phyloP scores from a whole-genome alignment of 2,329 filamentous ascomycete species.

The Trichothecium roseum region DNA sequence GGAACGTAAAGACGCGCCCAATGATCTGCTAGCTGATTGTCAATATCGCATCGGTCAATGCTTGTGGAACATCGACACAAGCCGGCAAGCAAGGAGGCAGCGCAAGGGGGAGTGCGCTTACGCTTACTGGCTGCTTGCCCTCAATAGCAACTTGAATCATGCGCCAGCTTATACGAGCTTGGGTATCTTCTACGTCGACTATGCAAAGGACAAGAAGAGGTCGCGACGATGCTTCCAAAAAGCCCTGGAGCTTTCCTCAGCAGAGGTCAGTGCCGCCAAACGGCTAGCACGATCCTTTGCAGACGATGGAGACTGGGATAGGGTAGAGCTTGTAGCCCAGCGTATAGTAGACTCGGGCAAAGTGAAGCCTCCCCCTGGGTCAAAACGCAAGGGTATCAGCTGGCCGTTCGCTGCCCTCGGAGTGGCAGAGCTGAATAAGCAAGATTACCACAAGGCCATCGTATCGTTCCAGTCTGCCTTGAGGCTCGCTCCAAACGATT shows the following conservation, averaged over 20 bases:
- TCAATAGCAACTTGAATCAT: slow-evolving; percentile 80
- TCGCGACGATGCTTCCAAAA: slow-evolving; percentile 93
- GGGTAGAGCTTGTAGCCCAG: slow-evolving; percentile 85
- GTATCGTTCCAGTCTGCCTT: slow-evolving; percentile 86
- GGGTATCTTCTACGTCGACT: slow-evolving; percentile 85
- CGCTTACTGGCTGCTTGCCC: slow-evolving; percentile 66
- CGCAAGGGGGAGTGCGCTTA: slow-evolving; percentile 65
- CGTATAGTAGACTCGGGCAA: slow-evolving; percentile 92
- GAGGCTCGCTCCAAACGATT: slow-evolving; percentile 73
- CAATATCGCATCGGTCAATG: slow-evolving; percentile 82
- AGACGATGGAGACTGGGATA: slow-evolving; percentile 87
- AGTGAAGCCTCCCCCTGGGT: slow-evolving; percentile 80
- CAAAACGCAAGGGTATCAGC: slow-evolving; percentile 83
- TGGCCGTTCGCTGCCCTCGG: slow-evolving; percentile 94
- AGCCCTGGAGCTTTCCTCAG: slow-evolving; percentile 81
- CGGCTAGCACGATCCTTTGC: slow-evolving; percentile 79
- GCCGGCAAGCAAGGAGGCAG: slow-evolving; percentile 63
- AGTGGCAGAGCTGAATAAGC: slow-evolving; percentile 88
- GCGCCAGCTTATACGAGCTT: slow-evolving; percentile 87
- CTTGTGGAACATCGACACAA: slow-evolving; percentile 73
- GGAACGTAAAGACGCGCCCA: slow-evolving; percentile 23
- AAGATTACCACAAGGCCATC: slow-evolving; percentile 80
- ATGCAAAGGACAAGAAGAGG: slow-evolving; percentile 75
- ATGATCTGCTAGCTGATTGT: slow-evolving; percentile 72
- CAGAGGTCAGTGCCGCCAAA: slow-evolving; percentile 80